phyloP scores from a whole-genome alignment of 2,329 filamentous ascomycete genomes.

The Trichophyton verrucosum region DNA sequence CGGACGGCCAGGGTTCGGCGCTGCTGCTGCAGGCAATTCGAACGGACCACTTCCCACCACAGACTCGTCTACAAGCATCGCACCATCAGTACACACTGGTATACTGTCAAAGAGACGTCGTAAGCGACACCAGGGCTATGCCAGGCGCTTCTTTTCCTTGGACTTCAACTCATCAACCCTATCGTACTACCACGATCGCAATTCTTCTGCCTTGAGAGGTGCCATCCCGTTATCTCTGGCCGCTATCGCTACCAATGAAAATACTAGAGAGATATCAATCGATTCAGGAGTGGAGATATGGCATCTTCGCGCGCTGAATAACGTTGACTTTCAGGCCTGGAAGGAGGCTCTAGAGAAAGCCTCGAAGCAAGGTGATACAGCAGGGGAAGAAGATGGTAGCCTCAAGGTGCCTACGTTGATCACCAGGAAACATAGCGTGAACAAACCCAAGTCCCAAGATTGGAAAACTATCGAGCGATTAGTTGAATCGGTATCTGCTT shows the following conservation, averaged over 20 bases:
- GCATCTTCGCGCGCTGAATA: constrained; percentile 75
- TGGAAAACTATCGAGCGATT: constrained; percentile 80
- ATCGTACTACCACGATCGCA: constrained; percentile 91
- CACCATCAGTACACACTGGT: constrained; percentile 62
- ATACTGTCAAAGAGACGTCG: constrained; percentile 77
- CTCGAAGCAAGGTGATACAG: constrained; percentile 40
- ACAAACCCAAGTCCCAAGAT: constrained; percentile 57
- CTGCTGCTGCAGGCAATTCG: not conserved
- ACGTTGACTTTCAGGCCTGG: constrained; percentile 80
- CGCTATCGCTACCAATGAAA: constrained; percentile 78
- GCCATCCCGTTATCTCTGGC: constrained; percentile 86
- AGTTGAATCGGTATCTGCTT: constrained; percentile 74
- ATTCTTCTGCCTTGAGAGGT: constrained; percentile 81
- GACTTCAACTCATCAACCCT: constrained; percentile 90
- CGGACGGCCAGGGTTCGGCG: not conserved
- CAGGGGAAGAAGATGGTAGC: constrained; percentile 22
- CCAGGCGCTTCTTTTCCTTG: constrained; percentile 85
- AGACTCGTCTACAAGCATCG: constrained; percentile 9
- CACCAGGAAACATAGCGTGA: constrained; percentile 18
- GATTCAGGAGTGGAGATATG: constrained; percentile 95
- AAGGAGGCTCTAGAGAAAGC: constrained; percentile 73
- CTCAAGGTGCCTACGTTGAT: constrained; percentile 23
- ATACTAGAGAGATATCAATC: constrained; percentile 82
- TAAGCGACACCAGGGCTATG: constrained; percentile 89
- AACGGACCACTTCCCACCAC: not conserved